Conservation (phyloP, 2,329 filamentous ascomycete species). For the Chrysoporthe austroafricana region DNA sequence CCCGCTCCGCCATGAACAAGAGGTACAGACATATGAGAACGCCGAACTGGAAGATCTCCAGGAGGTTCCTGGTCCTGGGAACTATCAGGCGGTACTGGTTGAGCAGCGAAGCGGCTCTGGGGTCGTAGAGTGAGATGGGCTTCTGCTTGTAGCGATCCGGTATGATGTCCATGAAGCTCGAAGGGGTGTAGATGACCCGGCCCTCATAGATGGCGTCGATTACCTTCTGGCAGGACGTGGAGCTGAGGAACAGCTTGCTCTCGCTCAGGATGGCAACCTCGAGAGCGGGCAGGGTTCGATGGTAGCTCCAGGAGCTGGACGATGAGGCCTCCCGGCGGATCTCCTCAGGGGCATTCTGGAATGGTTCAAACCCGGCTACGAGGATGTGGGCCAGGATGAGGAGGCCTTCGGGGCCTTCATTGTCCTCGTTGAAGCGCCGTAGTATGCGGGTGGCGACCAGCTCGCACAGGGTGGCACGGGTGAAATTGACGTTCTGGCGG, state of each 20-base stretch:
- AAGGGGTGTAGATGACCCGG: conserved; percentile 80
- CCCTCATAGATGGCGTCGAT: conserved; percentile 83
- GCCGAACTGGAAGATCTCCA: conserved; percentile 76
- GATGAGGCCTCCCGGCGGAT: conserved; percentile 62
- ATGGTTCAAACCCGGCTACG: conserved; percentile 82
- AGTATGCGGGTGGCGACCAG: conserved; percentile 78
- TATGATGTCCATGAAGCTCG: conserved; percentile 79
- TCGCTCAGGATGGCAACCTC: conserved; percentile 84
- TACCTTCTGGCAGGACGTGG: conserved; percentile 79
- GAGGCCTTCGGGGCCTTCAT: conserved; percentile 70
- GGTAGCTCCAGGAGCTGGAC: conserved; percentile 51
- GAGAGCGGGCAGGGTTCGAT: conserved; percentile 72
- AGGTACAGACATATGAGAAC: conserved; percentile 72
- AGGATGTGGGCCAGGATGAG: conserved; percentile 78
- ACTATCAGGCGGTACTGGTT: conserved; percentile 88
- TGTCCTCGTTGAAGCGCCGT: conserved; percentile 77
- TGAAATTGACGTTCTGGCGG: conserved; percentile 80
- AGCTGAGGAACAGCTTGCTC: conserved; percentile 77
- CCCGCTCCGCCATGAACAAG: conserved; percentile 70
- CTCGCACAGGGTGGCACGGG: conserved; percentile 78
- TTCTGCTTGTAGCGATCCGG: conserved; percentile 86
- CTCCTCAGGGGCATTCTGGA: conserved; percentile 76
- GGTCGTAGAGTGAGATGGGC: conserved; percentile 80
- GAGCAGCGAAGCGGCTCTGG: conserved; percentile 72
- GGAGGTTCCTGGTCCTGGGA: conserved; percentile 73